phyloP scores from a whole-genome alignment of 495 filamentous ascomycete species.

The Aspergillus ostianus region DNA sequence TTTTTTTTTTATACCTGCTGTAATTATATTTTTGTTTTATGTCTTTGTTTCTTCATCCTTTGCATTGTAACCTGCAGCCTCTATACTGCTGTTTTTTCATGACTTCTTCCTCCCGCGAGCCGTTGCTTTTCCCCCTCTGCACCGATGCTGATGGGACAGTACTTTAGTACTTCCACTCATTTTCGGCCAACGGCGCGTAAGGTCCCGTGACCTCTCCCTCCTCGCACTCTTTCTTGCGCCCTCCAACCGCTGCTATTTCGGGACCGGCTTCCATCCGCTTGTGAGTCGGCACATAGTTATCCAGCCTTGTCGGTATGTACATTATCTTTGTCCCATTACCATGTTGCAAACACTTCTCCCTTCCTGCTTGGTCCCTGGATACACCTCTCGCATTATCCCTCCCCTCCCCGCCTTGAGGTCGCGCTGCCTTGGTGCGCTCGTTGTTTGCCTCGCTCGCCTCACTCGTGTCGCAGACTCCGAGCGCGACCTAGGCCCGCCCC shows the following conservation, averaged over 20 bases:
- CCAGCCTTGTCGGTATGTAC: slow-evolving; percentile 53
- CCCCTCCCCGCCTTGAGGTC: neutral
- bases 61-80: neutral
- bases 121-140: slow-evolving; percentile 7
- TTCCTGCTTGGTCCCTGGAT: slow-evolving; percentile 4
- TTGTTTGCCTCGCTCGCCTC: neutral
- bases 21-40: slow-evolving; percentile 21
- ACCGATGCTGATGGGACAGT: slow-evolving; percentile 22
- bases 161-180: slow-evolving; percentile 9
- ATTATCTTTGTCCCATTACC: slow-evolving; percentile 16
- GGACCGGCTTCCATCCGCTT: slow-evolving; percentile 40
- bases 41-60: slow-evolving; percentile 5
- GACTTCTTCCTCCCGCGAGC: neutral
- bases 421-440: neutral
- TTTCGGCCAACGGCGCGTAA: slow-evolving; percentile 29
- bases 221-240: slow-evolving; percentile 31
- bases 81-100: slow-evolving; percentile 17
- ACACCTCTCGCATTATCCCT: neutral
- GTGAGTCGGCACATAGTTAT: slow-evolving; percentile 47
- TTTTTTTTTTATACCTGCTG: slow-evolving; percentile 7
- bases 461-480: slow-evolving; percentile 25
- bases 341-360: slow-evolving; percentile 4
- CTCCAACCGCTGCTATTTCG: slow-evolving; percentile 41
- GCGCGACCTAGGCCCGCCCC: slow-evolving; percentile 24
- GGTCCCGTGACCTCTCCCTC: slow-evolving; percentile 39